Conservation (phyloP, 345 rosid genomes). For the Salix exigua region DNA sequence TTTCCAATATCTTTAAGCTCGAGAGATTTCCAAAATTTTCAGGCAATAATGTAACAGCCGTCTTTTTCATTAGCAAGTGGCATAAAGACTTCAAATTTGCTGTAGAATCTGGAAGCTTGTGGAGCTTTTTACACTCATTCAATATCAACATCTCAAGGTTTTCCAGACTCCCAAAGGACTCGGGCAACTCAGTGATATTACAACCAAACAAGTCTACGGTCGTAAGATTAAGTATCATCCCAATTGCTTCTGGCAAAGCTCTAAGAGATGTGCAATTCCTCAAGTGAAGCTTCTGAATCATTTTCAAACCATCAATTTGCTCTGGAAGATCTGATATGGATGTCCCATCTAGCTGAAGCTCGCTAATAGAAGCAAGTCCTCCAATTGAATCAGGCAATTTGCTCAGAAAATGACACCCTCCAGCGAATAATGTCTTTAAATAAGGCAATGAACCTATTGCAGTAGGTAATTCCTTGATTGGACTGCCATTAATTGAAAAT, state of each 20-base stretch:
- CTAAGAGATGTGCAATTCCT: constrained; percentile 13
- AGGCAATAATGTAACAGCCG: constrained; percentile 41
- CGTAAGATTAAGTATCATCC: constrained; percentile 36
- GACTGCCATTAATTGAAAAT: constrained; percentile 11
- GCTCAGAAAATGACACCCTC: constrained; percentile 23
- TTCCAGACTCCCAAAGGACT: constrained; percentile 47
- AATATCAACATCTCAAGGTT: constrained; percentile 32
- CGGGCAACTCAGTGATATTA: constrained; percentile 42
- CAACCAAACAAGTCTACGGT: constrained; percentile 17
- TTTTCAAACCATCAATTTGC: constrained; percentile 37
- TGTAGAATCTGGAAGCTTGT: constrained; percentile 42
- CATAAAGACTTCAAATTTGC: constrained; percentile 37
- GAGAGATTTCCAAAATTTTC: constrained; percentile 45
- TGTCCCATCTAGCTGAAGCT: constrained; percentile 21
- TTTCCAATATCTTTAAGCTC: constrained; percentile 31
- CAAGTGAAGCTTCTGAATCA: constrained; percentile 37
- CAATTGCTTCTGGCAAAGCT: constrained; percentile 40
- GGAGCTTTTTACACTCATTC: constrained; percentile 31
- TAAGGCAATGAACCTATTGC: constrained; percentile 40
- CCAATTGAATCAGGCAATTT: constrained; percentile 44
- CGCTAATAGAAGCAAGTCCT: constrained; percentile 33
- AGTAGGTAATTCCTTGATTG: constrained; percentile 37
- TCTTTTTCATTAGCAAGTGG: constrained; percentile 36
- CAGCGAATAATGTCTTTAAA: constrained; percentile 26
- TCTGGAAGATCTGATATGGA: constrained; percentile 34